Conservation (phyloP, 345 rosid genomes). For the Gossypium stocksii region DNA sequence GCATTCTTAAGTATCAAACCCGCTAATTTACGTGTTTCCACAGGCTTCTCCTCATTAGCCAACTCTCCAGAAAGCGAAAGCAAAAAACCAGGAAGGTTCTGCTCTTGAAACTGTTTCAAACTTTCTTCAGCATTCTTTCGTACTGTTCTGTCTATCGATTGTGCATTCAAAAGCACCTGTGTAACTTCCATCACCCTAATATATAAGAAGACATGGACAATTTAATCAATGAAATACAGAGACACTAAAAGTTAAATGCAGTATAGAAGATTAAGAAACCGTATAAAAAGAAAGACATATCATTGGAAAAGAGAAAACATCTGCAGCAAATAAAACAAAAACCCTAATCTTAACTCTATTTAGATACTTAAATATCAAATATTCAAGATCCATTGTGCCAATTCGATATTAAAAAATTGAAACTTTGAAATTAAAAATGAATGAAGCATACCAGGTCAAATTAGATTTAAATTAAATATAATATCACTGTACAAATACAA, state of each 20-base stretch:
- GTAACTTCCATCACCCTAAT: conserved; percentile 51
- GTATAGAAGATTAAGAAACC: neutral
- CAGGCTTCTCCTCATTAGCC: conserved; percentile 54
- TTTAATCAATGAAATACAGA: neutral
- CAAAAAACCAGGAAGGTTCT: conserved; percentile 62
- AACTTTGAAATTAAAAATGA: neutral
- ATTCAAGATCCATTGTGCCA: neutral
- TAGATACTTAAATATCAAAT: neutral
- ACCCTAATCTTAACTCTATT: neutral
- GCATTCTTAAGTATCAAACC: conserved; percentile 70
- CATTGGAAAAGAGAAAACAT: no score
- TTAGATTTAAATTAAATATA: neutral
- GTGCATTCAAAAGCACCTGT: conserved; percentile 70
- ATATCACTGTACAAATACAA: neutral
- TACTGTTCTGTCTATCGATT: conserved; percentile 60
- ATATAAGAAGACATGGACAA: conserved; percentile 9
- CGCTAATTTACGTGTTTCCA: conserved; percentile 66
- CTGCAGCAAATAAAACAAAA: neutral
- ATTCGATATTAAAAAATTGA: neutral
- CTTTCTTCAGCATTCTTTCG: conserved; percentile 72
- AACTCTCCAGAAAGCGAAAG: conserved; percentile 54
- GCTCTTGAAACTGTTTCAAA: conserved; percentile 63
- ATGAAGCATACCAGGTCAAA: neutral
- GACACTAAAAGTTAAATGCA: neutral
- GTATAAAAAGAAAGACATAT: no score